A percentile compares a stretch with the other conserved stretches of the same genome.
Evolutionary conservation across 257 asterid species (phyloP).

Genomic region (Salvia hispanica): DNA sequence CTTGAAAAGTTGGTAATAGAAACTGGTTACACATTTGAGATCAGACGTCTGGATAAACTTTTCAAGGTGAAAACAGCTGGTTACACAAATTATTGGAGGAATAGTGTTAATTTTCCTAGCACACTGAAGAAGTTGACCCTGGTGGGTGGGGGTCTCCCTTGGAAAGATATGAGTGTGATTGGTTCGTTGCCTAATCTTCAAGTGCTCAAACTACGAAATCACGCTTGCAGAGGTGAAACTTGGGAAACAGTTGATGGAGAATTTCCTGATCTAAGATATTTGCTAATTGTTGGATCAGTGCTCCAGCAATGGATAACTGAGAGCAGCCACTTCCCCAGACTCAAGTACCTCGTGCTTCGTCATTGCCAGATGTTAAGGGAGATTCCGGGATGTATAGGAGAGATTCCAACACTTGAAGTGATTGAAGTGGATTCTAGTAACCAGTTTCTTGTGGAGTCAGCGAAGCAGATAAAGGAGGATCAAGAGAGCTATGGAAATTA

Average conservation of each 20-base stretch:
- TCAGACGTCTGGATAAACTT: too few relatives aligned
- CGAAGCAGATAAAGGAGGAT: neutral
- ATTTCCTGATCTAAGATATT: neutral
- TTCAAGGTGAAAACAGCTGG: too few relatives aligned
- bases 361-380: neutral
- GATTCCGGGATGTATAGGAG: neutral
- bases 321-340: constrained; percentile 2
- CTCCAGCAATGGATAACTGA: neutral
- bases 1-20: too few relatives aligned
- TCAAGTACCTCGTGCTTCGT: constrained; percentile 5
- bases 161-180: too few relatives aligned
- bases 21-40: too few relatives aligned
- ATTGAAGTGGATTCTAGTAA: neutral
- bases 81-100: too few relatives aligned
- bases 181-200: too few relatives aligned
- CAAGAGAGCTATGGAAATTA: neutral
- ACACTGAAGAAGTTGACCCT: too few relatives aligned
- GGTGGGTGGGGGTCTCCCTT: too few relatives aligned
- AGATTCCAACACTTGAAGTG: neutral
- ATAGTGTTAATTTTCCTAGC: too few relatives aligned
- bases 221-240: neutral
- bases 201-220: too few relatives aligned
- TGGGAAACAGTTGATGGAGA: constrained; percentile 13
- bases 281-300: neutral
- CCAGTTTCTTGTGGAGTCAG: neutral